phyloP scores from a whole-genome alignment of 805 yeast species.

The Cyberlindnera saturnus region DNA sequence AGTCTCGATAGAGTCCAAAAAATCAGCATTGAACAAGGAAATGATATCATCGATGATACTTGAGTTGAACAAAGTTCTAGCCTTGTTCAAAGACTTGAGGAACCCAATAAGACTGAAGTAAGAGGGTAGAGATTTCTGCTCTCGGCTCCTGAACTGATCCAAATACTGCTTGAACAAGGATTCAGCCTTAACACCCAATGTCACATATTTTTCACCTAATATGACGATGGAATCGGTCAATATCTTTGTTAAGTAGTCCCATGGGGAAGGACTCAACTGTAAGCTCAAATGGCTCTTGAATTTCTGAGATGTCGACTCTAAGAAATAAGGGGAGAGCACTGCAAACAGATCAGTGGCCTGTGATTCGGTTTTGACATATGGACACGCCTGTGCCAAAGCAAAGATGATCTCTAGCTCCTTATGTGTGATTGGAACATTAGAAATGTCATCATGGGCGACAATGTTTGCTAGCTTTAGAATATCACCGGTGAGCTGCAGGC shows the following conservation, averaged over 20 bases:
- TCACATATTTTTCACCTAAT: conserved; percentile 24
- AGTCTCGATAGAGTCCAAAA: conserved; percentile 16
- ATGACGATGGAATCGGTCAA: conserved; percentile 27
- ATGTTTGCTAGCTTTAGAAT: conserved; percentile 14
- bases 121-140: conserved; percentile 11
- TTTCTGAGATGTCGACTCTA: conserved; percentile 44
- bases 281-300: conserved; percentile 34
- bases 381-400: conserved; percentile 37
- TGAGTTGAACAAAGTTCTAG: conserved; percentile 16
- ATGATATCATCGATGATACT: conserved; percentile 21
- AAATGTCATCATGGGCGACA: conserved; percentile 11
- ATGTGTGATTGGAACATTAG: conserved; percentile 27
- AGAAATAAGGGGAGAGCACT: conserved; percentile 40
- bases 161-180: conserved; percentile 24
- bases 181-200: conserved; percentile 15
- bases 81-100: conserved; percentile 25
- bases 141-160: conserved; percentile 9
- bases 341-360: conserved; percentile 36
- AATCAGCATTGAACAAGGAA: conserved; percentile 13
- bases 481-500: conserved; percentile 14
- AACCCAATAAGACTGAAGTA: conserved; percentile 34
- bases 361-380: conserved; percentile 25
- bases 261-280: conserved; percentile 32
- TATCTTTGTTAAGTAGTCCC: conserved; percentile 32
- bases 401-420: conserved; percentile 50